A percentile compares a stretch with the other conserved stretches of the same genome.
These are phyloP conservation scores for Tuber aestivum DNA, from an alignment of 495 filamentous ascomycete species.

Conservation along the genomic window DNA sequence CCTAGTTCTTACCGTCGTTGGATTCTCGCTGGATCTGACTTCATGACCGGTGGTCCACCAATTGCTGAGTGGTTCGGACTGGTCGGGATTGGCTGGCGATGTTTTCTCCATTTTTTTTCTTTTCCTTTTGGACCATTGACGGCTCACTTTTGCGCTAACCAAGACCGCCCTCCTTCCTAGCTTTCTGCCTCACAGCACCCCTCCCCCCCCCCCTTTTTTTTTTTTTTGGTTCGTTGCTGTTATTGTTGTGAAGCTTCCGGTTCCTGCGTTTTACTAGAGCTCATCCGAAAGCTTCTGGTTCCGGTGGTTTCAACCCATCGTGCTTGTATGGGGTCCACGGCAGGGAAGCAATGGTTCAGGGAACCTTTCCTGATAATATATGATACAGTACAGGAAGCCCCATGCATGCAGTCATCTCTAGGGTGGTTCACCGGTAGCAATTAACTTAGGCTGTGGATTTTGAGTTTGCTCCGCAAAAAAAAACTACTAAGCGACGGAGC, in stretches of 20 bases:
- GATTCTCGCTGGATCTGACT: background rate
- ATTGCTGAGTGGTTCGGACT: background rate
- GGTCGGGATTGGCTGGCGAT: background rate
- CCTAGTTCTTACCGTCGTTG: background rate
- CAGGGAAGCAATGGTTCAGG: background rate
- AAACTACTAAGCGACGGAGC: background rate
- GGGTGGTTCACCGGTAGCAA: background rate
- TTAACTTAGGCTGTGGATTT: background rate
- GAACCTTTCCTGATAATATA: background rate
- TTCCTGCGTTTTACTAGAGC: background rate
- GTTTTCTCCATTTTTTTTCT: background rate
- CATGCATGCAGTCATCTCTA: background rate
- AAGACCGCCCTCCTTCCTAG: background rate
- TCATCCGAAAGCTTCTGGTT: background rate
- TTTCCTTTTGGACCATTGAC: background rate
- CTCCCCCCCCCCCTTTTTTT: background rate
- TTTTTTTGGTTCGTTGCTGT: background rate
- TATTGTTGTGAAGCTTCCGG: background rate
- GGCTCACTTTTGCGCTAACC: background rate
- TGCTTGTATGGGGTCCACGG: background rate
- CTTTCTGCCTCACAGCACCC: background rate
- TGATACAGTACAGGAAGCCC: background rate
- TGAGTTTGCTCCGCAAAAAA: background rate
- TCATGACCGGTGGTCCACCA: too few relatives aligned
- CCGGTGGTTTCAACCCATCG: background rate